Conservation (phyloP, 768 basidiomycete species). For the Boletus speciosus region DNA sequence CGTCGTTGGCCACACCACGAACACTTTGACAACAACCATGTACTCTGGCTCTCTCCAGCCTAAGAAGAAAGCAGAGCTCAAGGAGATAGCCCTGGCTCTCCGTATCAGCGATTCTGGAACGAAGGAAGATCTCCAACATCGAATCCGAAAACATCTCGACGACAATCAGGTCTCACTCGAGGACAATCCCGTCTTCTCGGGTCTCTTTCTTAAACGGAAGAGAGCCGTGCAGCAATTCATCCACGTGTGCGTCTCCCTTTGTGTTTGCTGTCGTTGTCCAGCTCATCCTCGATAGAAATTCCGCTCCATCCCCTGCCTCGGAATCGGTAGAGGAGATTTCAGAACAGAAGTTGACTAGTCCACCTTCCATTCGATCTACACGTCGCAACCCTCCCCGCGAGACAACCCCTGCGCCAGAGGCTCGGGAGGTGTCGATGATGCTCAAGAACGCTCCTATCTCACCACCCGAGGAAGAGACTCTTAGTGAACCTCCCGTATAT, state of each 20-base stretch:
- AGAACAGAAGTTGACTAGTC: slow-evolving; percentile 15
- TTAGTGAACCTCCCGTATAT: background rate
- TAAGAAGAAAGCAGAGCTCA: slow-evolving; percentile 72
- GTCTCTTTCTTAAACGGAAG: slow-evolving; percentile 46
- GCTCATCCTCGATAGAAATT: slow-evolving; percentile 9
- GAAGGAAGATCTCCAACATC: slow-evolving; percentile 56
- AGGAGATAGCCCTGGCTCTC: slow-evolving; percentile 55
- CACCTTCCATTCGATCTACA: slow-evolving; percentile 18
- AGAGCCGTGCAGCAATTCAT: slow-evolving; percentile 25
- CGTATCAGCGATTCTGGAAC: slow-evolving; percentile 53
- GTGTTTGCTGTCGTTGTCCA: background rate
- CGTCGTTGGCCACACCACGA: background rate
- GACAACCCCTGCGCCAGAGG: slow-evolving; percentile 48
- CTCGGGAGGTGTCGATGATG: slow-evolving; percentile 49
- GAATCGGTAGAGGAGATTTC: slow-evolving; percentile 11
- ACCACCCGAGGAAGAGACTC: slow-evolving; percentile 27
- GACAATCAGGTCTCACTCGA: slow-evolving; percentile 50
- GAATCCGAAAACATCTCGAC: slow-evolving; percentile 64
- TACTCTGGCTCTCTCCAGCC: slow-evolving; percentile 53
- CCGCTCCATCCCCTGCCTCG: slow-evolving; percentile 16
- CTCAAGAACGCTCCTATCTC: slow-evolving; percentile 45
- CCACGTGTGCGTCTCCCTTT: slow-evolving; percentile 10
- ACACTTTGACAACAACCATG: slow-evolving; percentile 40
- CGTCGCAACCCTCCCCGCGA: slow-evolving; percentile 32
- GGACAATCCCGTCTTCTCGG: slow-evolving; percentile 54